Base-by-base conservation (phyloP, 2,329 filamentous ascomycete species). In the Penicillium sp. region DNA sequence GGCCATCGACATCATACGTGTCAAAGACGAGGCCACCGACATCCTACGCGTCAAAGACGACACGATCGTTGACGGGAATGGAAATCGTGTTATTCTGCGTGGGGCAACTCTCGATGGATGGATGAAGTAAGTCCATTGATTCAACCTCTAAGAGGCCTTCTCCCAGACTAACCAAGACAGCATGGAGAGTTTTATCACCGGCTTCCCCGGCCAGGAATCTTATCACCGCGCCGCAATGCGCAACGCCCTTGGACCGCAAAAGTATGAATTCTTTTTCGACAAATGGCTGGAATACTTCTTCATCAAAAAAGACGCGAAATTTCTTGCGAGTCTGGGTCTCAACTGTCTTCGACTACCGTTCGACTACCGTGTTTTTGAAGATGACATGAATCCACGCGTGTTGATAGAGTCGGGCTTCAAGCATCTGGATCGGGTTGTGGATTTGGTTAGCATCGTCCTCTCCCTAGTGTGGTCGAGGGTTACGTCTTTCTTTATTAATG, bases 181-280 rank as follows among this genome's bases (percentile, higher is more conserved):
- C 46, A 79, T 79, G 76, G 78, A 81, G 61, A 82, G 81, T 60
- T 82, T 82, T 69, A 82, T 83, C 52, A 80, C 77, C 1, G 80
- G 80, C n/a, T 83, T 76, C 47, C 70, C 78, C 9, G 80, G 77
- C 14, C 77, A 80, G 41, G 80, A 83, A 57, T 70, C 70, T 18
- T 72, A 81, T 50, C 76, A 80, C 50, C 75, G 79, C 7, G 71
- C 71, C 2, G 74, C 77, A 1, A 73, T 82, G 64, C 66, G 74
- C 0, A 69, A 74, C 44, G 75, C 77, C 0, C 66, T 82, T 0
- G 80, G 80, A 0, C 58, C 73, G 38, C 73, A 81, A 40, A 81
- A 79, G 56, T 75, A 77, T 40, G 71, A 80, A 4, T 82, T 75
- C 67, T 81, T 82, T 65, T 82, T 82, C 52, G 77, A 81, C 52